These are phyloP conservation scores for Colletotrichum tanaceti DNA, from an alignment of 2,329 filamentous ascomycete species.

Conservation along the genomic window DNA sequence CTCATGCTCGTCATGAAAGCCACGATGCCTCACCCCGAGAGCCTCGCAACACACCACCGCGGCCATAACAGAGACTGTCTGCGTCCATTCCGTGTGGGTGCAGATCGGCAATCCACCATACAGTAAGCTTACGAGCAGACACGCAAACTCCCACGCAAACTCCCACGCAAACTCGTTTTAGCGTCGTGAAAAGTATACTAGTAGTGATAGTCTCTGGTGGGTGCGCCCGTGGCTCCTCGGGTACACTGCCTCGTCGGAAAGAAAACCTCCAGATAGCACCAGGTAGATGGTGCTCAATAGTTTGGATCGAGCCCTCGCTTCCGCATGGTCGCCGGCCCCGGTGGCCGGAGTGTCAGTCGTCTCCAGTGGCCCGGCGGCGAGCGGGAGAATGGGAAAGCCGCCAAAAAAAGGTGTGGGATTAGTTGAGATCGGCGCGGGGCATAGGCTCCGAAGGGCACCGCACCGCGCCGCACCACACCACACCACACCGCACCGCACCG, in stretches of 20 bases:
- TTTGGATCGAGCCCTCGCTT: not conserved
- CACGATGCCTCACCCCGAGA: constrained; percentile 1
- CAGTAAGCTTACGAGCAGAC: not conserved
- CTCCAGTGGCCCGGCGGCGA: constrained; percentile 1
- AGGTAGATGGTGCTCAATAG: not conserved
- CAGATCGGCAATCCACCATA: not conserved
- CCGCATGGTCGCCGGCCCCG: not conserved
- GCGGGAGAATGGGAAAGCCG: not conserved
- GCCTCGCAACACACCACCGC: not conserved
- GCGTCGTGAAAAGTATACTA: too few species aligned
- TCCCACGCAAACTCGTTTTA: not conserved
- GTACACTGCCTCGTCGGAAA: not conserved
- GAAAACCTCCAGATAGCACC: not conserved
- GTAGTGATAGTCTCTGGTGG: too few species aligned
- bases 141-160: not conserved
- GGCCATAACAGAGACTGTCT: not conserved
- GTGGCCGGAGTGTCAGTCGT: not conserved
- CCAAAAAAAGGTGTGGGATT: constrained; percentile 9
- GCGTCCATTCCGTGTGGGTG: not conserved
- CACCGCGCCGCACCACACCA: not conserved
- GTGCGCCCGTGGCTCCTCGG: too few species aligned
- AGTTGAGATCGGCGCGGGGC: constrained; percentile 20
- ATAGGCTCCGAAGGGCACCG: constrained; percentile 5
- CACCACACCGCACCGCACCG: not conserved
- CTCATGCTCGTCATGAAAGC: constrained; percentile 6